Percentiles rank a stretch among this genome's conserved stretches.
Evolutionary conservation across 345 rosid genomes (phyloP).

Genomic region (Salix viminalis): DNA sequence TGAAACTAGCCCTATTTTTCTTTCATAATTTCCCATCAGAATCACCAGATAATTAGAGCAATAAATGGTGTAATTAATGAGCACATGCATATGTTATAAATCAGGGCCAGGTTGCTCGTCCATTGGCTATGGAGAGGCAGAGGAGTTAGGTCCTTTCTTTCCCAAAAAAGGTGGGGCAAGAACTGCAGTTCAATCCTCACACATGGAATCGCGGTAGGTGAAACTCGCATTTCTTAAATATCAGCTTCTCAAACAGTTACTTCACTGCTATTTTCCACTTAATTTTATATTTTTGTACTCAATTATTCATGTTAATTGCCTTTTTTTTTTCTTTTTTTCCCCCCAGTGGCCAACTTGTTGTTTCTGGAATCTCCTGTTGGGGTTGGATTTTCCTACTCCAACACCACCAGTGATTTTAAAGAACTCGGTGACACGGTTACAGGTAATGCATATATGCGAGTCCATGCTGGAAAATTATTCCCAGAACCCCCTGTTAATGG

Average conservation of each 20-base stretch:
- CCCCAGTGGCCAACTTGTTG: conserved; percentile 54
- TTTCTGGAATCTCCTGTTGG: conserved; percentile 68
- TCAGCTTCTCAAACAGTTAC: no score
- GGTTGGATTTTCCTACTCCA: conserved; percentile 61
- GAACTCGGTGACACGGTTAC: conserved; percentile 54
- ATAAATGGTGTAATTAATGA: not conserved
- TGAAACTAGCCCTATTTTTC: no score
- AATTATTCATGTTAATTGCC: not conserved
- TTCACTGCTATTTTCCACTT: not conserved
- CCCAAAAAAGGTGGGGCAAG: conserved; percentile 41
- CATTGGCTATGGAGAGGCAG: conserved; percentile 68
- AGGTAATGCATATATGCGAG: conserved; percentile 24
- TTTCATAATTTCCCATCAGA: no score
- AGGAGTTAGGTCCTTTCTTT: conserved; percentile 80
- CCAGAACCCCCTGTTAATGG: not conserved
- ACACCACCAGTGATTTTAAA: conserved; percentile 39
- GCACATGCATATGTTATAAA: not conserved
- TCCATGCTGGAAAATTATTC: not conserved
- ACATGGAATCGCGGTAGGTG: conserved; percentile 65
- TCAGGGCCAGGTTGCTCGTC: conserved; percentile 86
- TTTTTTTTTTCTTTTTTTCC: not conserved
- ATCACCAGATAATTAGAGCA: no score
- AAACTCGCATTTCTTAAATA: no score
- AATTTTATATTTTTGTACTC: not conserved
- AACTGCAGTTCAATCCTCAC: conserved; percentile 52